Base-by-base conservation (phyloP, 345 rosid species). In the Ceriops zippeliana region DNA sequence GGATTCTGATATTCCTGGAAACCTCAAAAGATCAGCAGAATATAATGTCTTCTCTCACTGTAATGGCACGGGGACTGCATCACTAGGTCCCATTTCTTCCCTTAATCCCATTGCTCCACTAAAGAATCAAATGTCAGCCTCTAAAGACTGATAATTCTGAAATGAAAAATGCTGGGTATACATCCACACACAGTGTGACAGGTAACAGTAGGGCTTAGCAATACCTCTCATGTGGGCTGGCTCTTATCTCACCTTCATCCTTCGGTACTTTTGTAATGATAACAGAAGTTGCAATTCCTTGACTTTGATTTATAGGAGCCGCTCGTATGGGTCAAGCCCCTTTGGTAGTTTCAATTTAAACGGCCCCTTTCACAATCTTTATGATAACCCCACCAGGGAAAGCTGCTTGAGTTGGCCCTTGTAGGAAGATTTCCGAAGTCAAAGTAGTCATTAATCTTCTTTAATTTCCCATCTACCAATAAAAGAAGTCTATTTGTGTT, bases 1-100 rank as follows among this genome's bases (percentile, higher is more conserved):
- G 60, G 67, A 59, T 62, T 66, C 24, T 57, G 22, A 32, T 70
- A 24, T 58, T 71, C 81, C 66, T 65, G 68, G 75, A 69, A 78
- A 51, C 73, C 59, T 72, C 75, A 61, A 42, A 70, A 61, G 67
- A 69, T 54, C 27, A 60, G 42, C 58, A 63, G 57, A 58, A 49
- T 16, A 17, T 52, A 67, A 74, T 68, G 73, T 69, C 61, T 4
- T 22, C 30, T 24, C 57, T 54, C 59, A 21, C 1, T 27, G 24
- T 54, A 54, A 54, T 54, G 59, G 28, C 7, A 56, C 19, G 9
- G 13, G 16, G 59, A 3, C 59, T 24, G 30, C 59, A 56, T 56
- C 1, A 16, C 59, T 56, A 21, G 59, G 28, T 11, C 59, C 59
- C 59, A 8, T 21, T 3, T 27, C 59, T 56, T 24, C 59, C 16